Conservation (phyloP, 495 filamentous ascomycete species). For the Aspergillus coremiiformis region DNA sequence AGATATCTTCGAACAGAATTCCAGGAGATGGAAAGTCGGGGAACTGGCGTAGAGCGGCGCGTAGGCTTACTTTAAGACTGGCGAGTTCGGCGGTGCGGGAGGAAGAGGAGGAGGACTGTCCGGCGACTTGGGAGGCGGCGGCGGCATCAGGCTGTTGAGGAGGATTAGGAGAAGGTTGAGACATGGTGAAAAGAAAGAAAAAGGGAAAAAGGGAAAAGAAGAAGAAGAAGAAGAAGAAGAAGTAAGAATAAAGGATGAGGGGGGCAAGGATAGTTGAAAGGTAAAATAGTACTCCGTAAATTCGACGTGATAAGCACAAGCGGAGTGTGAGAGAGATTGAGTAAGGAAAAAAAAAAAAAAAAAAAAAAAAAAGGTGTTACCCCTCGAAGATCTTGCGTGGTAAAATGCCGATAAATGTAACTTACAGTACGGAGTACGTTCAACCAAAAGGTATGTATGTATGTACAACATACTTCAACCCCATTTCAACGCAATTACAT, state of each 20-base stretch:
- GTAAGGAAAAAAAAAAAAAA: too few relatives aligned
- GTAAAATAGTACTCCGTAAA: constrained; percentile 27
- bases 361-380: constrained; percentile 7
- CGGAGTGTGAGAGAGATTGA: constrained; percentile 4
- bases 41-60: constrained; percentile 60
- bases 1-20: constrained; percentile 97
- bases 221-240: constrained; percentile 19
- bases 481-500: background rate
- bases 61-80: constrained; percentile 80
- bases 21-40: constrained; percentile 92
- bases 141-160: constrained; percentile 32
- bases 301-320: constrained; percentile 26
- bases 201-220: constrained; percentile 24
- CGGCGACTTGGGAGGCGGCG: constrained; percentile 41
- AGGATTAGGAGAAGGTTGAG: constrained; percentile 39
- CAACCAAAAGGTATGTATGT: background rate
- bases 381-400: background rate
- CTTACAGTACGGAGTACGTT: background rate
- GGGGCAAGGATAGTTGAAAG: constrained; percentile 23
- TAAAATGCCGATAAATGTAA: background rate
- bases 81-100: constrained; percentile 79
- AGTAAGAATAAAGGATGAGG: constrained; percentile 17
- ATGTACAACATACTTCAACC: background rate
- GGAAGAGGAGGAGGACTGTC: constrained; percentile 48
- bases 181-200: constrained; percentile 43